phyloP scores from a whole-genome alignment of 345 rosid genomes.

The Rhizophora mangle region DNA sequence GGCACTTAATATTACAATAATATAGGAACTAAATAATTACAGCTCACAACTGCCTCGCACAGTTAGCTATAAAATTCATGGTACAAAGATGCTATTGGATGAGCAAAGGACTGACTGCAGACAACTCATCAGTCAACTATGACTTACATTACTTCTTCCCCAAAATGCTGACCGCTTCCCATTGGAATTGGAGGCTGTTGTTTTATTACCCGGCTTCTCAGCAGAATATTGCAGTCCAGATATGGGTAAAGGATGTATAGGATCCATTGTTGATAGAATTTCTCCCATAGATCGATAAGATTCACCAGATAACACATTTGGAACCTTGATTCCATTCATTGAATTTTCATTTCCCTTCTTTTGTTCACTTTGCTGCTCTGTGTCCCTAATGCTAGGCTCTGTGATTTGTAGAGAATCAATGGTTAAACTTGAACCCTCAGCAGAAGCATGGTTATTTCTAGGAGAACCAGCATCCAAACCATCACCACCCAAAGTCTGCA shows the following conservation, averaged over 20 bases:
- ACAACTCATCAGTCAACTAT: constrained; percentile 16
- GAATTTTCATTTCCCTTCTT: constrained; percentile 52
- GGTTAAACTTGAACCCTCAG: constrained; percentile 42
- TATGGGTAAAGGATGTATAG: constrained; percentile 46
- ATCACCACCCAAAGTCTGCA: constrained; percentile 82
- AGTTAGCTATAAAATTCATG: no score
- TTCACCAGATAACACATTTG: constrained; percentile 51
- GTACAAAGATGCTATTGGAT: no score
- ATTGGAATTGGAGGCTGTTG: constrained; percentile 52
- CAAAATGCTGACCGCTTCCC: constrained; percentile 72
- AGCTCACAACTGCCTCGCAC: no score
- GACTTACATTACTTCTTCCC: constrained; percentile 87
- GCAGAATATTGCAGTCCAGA: constrained; percentile 57
- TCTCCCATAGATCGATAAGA: constrained; percentile 74
- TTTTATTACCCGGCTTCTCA: constrained; percentile 58
- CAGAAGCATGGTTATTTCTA: constrained; percentile 38
- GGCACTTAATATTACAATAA: neutral
- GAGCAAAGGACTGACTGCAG: no score
- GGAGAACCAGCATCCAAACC: constrained; percentile 76
- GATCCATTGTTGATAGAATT: constrained; percentile 57
- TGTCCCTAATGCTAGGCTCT: constrained; percentile 40
- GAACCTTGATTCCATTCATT: constrained; percentile 39
- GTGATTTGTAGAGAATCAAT: constrained; percentile 38
- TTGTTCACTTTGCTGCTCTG: constrained; percentile 53
- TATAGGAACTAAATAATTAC: no score